Base-by-base conservation (phyloP, 164 flowering plant genomes). In the Berberis thunbergii region DNA sequence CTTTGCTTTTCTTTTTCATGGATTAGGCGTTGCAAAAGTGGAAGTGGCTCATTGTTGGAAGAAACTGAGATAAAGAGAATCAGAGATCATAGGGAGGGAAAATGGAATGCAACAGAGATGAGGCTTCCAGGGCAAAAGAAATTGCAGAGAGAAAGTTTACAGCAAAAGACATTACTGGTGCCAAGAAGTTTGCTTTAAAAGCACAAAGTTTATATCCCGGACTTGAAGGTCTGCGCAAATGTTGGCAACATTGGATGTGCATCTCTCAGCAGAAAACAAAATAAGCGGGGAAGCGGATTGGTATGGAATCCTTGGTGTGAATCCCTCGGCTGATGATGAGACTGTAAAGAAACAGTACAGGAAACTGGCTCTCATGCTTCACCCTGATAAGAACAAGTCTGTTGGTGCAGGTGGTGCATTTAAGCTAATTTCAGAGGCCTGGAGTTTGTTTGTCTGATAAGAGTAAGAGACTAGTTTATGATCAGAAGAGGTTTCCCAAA, bases 401-500 rank as follows among this genome's bases (percentile, higher is more conserved):
- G 42, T 88, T 13, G 98, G 98, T 41, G 97, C 96, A 11, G 98
- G 90, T 52, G 98, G 91, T 55, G 98, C 98, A 39, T 93, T 90
- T 71, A 86, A 86, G 63, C 62, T 76, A 50, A 57, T 93, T 65
- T 86, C 94, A 4, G 88, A 90, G 71, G 97, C 98, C 3, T 90
- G 98, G 98, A 84, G 79, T 71, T 72, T 87, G 73, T 74, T n/a
- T 93, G 63, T 88, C 97, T 54, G 96, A 93, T 66, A 82, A 79
- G 65, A 46, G 65, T 6, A 85, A 70, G 75, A 81, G 86, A 79
- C 9, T 41, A 6, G 77, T 74, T 13, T 90, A 85, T 69, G 91
- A 93, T 65, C 79, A 76, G 59, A 85, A 67, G 72, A 82, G 86
- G 73, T 78, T 75, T 49, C n/a, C 45, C 41, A 73, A 67, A 38